Evolutionary conservation across 2,329 filamentous ascomycete species (phyloP), one percentile per base, ranked within the genome.

Genomic region (Verticillium alfalfae): DNA sequence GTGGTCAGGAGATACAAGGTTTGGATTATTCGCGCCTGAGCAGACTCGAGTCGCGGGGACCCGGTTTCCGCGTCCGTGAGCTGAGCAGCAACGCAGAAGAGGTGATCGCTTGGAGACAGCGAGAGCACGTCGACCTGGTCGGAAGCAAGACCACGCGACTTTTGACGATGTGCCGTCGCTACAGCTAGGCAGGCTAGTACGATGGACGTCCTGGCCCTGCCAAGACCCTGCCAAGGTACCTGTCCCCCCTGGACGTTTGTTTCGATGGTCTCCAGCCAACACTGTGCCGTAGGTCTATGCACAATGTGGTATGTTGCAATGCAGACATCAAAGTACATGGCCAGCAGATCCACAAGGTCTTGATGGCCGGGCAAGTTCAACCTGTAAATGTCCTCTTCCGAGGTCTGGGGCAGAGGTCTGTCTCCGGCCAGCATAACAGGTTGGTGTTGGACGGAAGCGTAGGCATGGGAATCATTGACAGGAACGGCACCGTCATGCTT

Each of bases 221-320:
- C 78, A 39, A 83, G 70, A 0, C 73, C 72, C 0, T 74, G 72
- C 45, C 72, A 75, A 0, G 81, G 70, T 0, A 76, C 70, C 16
- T 73, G 75, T 0, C 69, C 69, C 1, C 72, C 70, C 0, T 71
- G 71, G 5, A 76, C 64, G 59, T 78, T 77, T 31, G 68, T 69
- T 58, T 78, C 71, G 59, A 82, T 75, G 8, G 72, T 67, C 34
- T 74, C 69, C 2, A 81, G 66, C 81, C 83, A 86, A 0, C 65
- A 59, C 58, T 83, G 78, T 0, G 84, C 79, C 2, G 79, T 82
- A 0, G 81, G 81, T 0, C 82, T 74, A 66, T 87, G 83, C 22
- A 87, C 67, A 61, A 86, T 84, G 3, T 84, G 79, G 65, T 87
- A 85, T 0, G 84, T 87, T 0, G 84, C 83, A 22, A 85, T 82